Evolutionary conservation across 2,329 filamentous ascomycete genomes (phyloP).

Genomic region (Podosphaera xanthii): DNA sequence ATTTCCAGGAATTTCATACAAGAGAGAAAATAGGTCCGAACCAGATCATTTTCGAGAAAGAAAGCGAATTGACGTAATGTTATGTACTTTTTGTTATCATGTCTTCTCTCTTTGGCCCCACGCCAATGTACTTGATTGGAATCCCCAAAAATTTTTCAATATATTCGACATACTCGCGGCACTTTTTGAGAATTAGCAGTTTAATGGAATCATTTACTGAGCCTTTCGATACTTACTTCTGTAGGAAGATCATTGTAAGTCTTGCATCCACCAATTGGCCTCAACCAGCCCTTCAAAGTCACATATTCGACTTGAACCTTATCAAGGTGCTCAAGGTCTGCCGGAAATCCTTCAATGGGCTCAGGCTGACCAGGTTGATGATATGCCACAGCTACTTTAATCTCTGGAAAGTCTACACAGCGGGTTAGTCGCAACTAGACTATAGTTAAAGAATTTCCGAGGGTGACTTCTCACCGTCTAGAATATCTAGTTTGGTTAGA

Average conservation of each 20-base stretch:
- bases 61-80: too few relatives aligned
- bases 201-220: constrained; percentile 11
- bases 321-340: constrained; percentile 33
- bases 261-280: constrained; percentile 31
- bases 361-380: constrained; percentile 22
- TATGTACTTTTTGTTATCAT: constrained; percentile 1
- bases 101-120: constrained; percentile 14
- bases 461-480: constrained; percentile 26
- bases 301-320: constrained; percentile 31
- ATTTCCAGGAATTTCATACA: too few relatives aligned
- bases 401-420: constrained; percentile 32
- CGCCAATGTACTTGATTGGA: constrained; percentile 31
- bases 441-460: not conserved
- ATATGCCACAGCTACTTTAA: constrained; percentile 58
- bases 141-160: constrained; percentile 35
- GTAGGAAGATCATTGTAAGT: constrained; percentile 38
- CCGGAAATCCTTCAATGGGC: constrained; percentile 37
- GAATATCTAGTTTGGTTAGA: constrained; percentile 41
- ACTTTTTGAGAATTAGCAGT: constrained; percentile 1
- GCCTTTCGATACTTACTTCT: constrained; percentile 24
- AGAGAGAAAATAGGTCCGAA: too few relatives aligned
- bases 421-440: not conserved
- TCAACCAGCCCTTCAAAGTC: constrained; percentile 47
- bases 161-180: constrained; percentile 6
- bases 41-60: too few relatives aligned